phyloP scores from a whole-genome alignment of 1,284 basidiomycete genomes.

The Papiliotrema laurentii region DNA sequence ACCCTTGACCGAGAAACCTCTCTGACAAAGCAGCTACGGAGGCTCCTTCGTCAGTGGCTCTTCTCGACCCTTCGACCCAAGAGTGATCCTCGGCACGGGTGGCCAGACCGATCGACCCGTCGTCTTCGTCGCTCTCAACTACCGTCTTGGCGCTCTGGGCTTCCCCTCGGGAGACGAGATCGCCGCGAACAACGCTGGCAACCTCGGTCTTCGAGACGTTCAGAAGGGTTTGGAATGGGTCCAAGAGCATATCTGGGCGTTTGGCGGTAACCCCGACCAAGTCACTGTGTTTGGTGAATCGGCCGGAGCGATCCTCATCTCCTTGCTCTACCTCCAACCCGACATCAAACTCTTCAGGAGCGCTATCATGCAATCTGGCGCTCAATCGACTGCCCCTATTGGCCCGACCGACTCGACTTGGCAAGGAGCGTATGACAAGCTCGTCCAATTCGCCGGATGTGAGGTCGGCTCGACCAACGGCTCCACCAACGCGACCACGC shows the following conservation, averaged over 20 bases:
- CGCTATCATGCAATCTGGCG: slow-evolving; percentile 48
- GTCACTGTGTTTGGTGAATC: slow-evolving; percentile 14
- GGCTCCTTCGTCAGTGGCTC: slow-evolving; percentile 33
- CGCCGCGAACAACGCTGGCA: slow-evolving; percentile 36
- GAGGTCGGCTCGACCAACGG: slow-evolving; percentile 2
- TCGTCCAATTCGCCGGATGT: slow-evolving; percentile 27
- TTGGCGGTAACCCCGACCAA: slow-evolving; percentile 51
- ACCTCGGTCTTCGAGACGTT: slow-evolving; percentile 49
- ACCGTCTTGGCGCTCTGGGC: slow-evolving; percentile 52
- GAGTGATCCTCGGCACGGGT: slow-evolving; percentile 4
- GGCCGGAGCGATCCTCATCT: neutral
- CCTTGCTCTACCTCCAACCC: slow-evolving; percentile 27
- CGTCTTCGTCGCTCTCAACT: slow-evolving; percentile 49
- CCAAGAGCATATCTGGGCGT: slow-evolving; percentile 49
- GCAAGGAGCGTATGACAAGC: slow-evolving; percentile 30
- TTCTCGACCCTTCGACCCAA: slow-evolving; percentile 19
- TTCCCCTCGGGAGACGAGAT: slow-evolving; percentile 43
- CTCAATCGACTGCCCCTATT: slow-evolving; percentile 36
- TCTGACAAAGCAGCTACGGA: slow-evolving; percentile 24
- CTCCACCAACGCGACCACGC: slow-evolving; percentile 5
- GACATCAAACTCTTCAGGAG: slow-evolving; percentile 36
- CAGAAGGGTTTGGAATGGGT: slow-evolving; percentile 53
- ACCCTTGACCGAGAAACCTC: slow-evolving; percentile 3
- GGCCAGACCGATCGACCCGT: slow-evolving; percentile 26
- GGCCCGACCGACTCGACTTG: slow-evolving; percentile 24